These are phyloP conservation scores for Neostapfia colusana DNA, from an alignment of 176 grass and related monocot species.

Conservation along the genomic window DNA sequence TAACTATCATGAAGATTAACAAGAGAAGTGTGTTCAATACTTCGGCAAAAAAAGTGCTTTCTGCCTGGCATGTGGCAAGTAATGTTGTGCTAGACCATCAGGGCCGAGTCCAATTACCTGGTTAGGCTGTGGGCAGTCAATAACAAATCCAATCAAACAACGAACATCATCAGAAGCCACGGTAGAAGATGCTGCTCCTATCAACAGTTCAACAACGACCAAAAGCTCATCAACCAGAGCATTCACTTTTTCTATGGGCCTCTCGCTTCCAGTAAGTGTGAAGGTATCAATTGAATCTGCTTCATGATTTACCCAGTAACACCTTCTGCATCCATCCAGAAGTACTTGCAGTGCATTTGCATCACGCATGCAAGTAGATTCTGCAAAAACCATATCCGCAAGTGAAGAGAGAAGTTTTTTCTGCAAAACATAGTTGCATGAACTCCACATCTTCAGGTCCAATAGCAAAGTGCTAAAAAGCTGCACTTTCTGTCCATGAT, in stretches of 20 bases:
- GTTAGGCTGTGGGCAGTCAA: slow-evolving; percentile 96
- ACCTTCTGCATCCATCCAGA: slow-evolving; percentile 97
- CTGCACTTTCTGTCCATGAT: slow-evolving; percentile 82
- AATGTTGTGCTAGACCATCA: slow-evolving; percentile 29
- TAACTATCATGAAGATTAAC: slow-evolving; percentile 28
- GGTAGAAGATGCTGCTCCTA: slow-evolving; percentile 73
- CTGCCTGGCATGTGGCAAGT: slow-evolving; percentile 35
- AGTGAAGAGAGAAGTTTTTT: slow-evolving; percentile 99
- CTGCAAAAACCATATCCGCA: slow-evolving; percentile 96
- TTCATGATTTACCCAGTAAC: slow-evolving; percentile 84
- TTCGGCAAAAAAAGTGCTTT: slow-evolving; percentile 3
- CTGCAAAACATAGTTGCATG: slow-evolving; percentile 89
- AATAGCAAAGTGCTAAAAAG: slow-evolving; percentile 89
- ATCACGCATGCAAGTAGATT: slow-evolving; percentile 80
- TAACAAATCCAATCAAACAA: slow-evolving; percentile 89
- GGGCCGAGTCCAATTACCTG: slow-evolving; percentile 56
- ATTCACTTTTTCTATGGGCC: slow-evolving; percentile 82
- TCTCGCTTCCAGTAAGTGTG: slow-evolving; percentile 50
- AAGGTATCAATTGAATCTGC: slow-evolving; percentile 78
- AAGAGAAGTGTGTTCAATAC: slow-evolving; percentile 15
- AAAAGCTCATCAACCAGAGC: slow-evolving; percentile 93
- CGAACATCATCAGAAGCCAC: slow-evolving; percentile 67
- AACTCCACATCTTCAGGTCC: slow-evolving; percentile 95
- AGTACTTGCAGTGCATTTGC: slow-evolving; percentile 93
- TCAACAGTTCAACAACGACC: slow-evolving; percentile 89